Evolutionary conservation across 441 rosid genomes (phyloP), one percentile per base, ranked within the genome.

Genomic region (Adansonia madagascariensis): DNA sequence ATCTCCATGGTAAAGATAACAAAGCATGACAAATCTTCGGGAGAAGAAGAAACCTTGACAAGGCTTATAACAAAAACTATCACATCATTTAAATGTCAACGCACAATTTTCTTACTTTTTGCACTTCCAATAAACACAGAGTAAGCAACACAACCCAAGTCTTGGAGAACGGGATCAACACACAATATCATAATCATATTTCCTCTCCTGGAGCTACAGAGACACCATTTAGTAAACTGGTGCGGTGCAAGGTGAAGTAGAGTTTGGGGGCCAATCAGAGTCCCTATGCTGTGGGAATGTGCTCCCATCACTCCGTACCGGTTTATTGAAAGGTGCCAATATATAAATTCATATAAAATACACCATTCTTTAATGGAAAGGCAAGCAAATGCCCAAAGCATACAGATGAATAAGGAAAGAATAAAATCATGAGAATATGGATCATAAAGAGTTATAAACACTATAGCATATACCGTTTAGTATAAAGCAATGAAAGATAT

Each of bases 401-500:
- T 14, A 63, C 68, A 63, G 5, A 64, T 35, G 22, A 35, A 64
- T 24, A 8, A 56, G 22, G 0, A 18, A 57, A 2, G 8, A 56
- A 18, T 1, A 56, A 18, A 1, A 17, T 6, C 20, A 10, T 60
- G 65, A 22, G 65, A 60, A 24, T 60, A 60, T 59, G 14, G 44
- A 62, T 12, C 4, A 62, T 14, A 31, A 12, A 14, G 31, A 62
- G 18, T 14, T 57, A 57, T 57, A 57, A 57, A 57, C 62, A 8
- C 27, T 31, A 62, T 2, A 31, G 3, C 27, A 24, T 14, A 62
- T 5, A 62, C 18, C 2, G n/a, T 31, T 6, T 10, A 62, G 67
- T 14, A 39, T 64, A 66, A 66, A 18, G 71, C 52, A 66, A 66
- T 17, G n/a, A 66, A 66, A 43, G 53, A 66, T 43, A 43, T n/a